Base-by-base conservation (phyloP, 2,329 filamentous ascomycete genomes). In the Grosmannia clavigera region DNA sequence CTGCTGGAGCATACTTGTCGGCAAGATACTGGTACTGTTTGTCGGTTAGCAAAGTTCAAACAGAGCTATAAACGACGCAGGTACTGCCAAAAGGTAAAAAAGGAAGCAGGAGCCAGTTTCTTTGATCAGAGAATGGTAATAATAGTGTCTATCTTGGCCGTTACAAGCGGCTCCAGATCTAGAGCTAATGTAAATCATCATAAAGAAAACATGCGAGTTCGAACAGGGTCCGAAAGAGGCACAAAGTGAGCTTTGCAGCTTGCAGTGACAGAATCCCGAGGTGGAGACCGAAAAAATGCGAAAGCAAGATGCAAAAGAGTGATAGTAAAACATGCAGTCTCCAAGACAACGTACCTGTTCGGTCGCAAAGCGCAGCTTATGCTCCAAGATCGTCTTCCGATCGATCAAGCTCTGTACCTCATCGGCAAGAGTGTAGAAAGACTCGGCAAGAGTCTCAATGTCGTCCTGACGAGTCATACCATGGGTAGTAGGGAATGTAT, bases 161-260 rank as follows among this genome's bases (percentile, higher is more conserved):
- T 72, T 64, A 68, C 79, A 76, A 43, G 40, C 40, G 81, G 79
- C 84, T 89, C 80, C 79, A 86, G 86, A 88, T 90, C 87, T 90
- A 90, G 87, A 90, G 87, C 87, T 90, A 89, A 87, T 70, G 27
- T 68, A 58, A 69, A 65, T 75, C 73, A 76, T 78, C 76, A 78
- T 75, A 65, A 68, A 62, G 63, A 56, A 63, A 64, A 62, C 31
- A 56, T 27, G 53, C 53, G 51, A 51, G 27, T 52, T 5, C 52
- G 52, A 27, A 16, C 9, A 9, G 9, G 5, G 40, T 43, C 40
- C 40, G 19, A 43, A 43, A 4, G 40, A 43, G 40, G 40, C 33
- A 11, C 6, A 35, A 35, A 10, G 33, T 35, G 33, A 11, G 9
- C 33, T 35, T 35, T 35, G 29, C 33, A 35, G 10, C 7, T 35